These are phyloP conservation scores for Exophiala sideris DNA, from an alignment of 2,329 filamentous ascomycete species.

Conservation along the genomic window DNA sequence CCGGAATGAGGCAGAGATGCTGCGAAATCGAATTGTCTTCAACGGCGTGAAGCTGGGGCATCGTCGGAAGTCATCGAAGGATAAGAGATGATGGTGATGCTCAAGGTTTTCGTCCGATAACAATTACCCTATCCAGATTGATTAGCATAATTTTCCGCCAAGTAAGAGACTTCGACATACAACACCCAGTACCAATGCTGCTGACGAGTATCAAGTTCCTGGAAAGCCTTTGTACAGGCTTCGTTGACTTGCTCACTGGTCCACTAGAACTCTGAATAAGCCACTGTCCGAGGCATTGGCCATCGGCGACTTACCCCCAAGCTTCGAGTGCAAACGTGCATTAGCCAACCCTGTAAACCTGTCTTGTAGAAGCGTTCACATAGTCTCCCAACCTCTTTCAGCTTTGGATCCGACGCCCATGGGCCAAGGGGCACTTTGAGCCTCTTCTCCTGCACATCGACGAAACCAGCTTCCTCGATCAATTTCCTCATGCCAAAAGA, in stretches of 20 bases:
- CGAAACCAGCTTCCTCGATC: slow-evolving; percentile 41
- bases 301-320: slow-evolving; percentile 27
- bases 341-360: slow-evolving; percentile 31
- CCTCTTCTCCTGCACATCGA: slow-evolving; percentile 41
- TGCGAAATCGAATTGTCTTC: background rate
- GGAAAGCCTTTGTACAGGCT: slow-evolving; percentile 19
- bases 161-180: background rate
- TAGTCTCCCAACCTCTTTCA: slow-evolving; percentile 39
- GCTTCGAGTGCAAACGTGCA: slow-evolving; percentile 28
- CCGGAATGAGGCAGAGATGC: background rate
- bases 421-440: slow-evolving; percentile 43
- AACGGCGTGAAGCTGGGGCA: background rate
- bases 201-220: slow-evolving; percentile 22
- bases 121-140: slow-evolving; percentile 12
- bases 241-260: slow-evolving; percentile 30
- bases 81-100: background rate
- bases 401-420: slow-evolving; percentile 38
- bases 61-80: background rate
- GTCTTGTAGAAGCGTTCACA: slow-evolving; percentile 30
- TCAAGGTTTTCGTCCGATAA: slow-evolving; percentile 25
- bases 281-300: background rate
- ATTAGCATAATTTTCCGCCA: slow-evolving; percentile 7
- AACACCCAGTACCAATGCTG: slow-evolving; percentile 16
- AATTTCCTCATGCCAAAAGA: slow-evolving; percentile 29
- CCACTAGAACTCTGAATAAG: slow-evolving; percentile 27